Evolutionary conservation across 2,329 filamentous ascomycete genomes (phyloP), one percentile per base, ranked within the genome.

Genomic region (Neonectria neomacrospora): DNA sequence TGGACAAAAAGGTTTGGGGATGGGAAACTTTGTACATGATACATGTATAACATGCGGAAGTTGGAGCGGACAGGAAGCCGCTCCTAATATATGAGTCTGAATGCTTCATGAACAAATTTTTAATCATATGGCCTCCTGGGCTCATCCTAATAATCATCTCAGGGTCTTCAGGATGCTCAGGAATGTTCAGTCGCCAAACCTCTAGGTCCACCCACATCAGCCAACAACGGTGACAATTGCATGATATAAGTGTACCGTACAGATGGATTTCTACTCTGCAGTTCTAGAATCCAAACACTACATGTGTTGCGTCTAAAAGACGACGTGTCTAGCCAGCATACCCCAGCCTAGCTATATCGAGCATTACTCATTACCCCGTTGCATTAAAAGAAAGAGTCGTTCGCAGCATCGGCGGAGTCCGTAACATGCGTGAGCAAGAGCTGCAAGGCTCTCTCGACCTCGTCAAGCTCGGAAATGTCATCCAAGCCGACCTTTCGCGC

Each of bases 21-120:
- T 61, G 71, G 65, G 60, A 61, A 50, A 57, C 20, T 60, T 60
- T 70, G 71, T 70, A 73, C 60, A 70, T 65, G 63, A 64, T 54
- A 70, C 58, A 45, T 73, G 71, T 73, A 73, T 67, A 67, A 69
- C 70, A 72, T 58, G 41, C 18, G 47, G 32, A 54, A 30, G 32
- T 28, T 28, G 26, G 26, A 23, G 59, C 48, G 59, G 48, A 58
- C 59, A 30, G 54, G 54, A 58, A 48, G 60, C 54, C 54, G 54
- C 47, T 58, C 18, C 50, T 53, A 44, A 58, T 58, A 34, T 50
- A 58, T 58, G 60, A 42, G 42, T 32, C 32, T 53, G 20, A 34
- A 58, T 34, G 54, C 48, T 48, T 58, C 32, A 58, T 63, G 60
- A 58, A 63, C 42, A 34, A 50, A 51, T 58, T 51, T 58, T 34